Evolutionary conservation across 192 early-diverging fungal species (phyloP).

Genomic region (Backusella westeae): DNA sequence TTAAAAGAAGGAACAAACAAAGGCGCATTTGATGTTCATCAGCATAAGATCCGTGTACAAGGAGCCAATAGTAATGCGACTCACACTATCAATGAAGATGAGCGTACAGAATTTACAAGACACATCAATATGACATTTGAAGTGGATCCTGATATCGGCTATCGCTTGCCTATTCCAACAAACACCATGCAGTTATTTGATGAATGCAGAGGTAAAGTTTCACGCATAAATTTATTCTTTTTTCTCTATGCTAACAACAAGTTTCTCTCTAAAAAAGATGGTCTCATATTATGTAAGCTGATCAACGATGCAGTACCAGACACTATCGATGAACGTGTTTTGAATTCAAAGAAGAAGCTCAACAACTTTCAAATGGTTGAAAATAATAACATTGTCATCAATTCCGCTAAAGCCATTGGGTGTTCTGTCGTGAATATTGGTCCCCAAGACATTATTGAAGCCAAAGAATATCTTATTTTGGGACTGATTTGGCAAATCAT

Average conservation of each 20-base stretch:
- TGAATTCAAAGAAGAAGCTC: slow-evolving; percentile 87
- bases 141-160: slow-evolving; percentile 78
- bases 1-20: slow-evolving; percentile 49
- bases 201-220: slow-evolving; percentile 75
- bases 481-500: slow-evolving; percentile 99
- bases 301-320: slow-evolving; percentile 97
- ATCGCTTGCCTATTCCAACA: slow-evolving; percentile 90
- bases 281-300: slow-evolving; percentile 93
- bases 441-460: slow-evolving; percentile 94
- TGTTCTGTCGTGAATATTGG: slow-evolving; percentile 99
- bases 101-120: slow-evolving; percentile 92
- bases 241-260: background rate
- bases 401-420: slow-evolving; percentile 98
- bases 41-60: slow-evolving; percentile 87
- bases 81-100: slow-evolving; percentile 98
- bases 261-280: slow-evolving; percentile 48
- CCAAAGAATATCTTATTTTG: slow-evolving; percentile 93
- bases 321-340: slow-evolving; percentile 98
- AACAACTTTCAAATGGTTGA: slow-evolving; percentile 97
- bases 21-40: slow-evolving; percentile 49
- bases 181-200: slow-evolving; percentile 96
- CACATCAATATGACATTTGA: slow-evolving; percentile 90
- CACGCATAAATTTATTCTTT: background rate
- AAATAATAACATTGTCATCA: slow-evolving; percentile 99
- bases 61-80: slow-evolving; percentile 86